Evolutionary conservation across 2,329 filamentous ascomycete species (phyloP), one percentile per base, ranked within the genome.

Genomic region (Paraphoma sp.): DNA sequence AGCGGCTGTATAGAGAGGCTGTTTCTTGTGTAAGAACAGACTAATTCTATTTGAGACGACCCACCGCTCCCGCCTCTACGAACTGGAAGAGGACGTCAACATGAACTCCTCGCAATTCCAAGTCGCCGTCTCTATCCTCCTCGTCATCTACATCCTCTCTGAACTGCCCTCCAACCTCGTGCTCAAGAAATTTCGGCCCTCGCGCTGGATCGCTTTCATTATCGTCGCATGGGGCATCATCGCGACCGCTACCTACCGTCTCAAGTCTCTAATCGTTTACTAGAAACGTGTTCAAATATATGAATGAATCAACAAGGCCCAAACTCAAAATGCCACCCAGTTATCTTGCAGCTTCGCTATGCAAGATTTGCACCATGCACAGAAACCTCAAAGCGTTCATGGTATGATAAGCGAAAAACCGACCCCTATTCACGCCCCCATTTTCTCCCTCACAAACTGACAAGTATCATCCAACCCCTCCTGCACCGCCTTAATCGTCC

Each of bases 21-120:
- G 5, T 2, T 23, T 23, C 2, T 23, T 23, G 23, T 23, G 5
- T 23, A 23, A 5, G 23, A 23, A 23, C 23, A 23, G 23, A 23
- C 23, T 23, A 23, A 5, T 23, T 5, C 23, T 23, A 23, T 23
- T 23, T 23, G 23, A 5, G 5, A 23, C 23, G 23, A 23, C 5
- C 23, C n/a, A n/a, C n/a, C n/a, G n/a, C n/a, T n/a, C n/a, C n/a
- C 71, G 75, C 5, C 80, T 91, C 4, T 89, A 89, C 64, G 82
- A 83, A 1, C 65, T 92, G 47, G 85, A 89, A 72, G 75, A 81
- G 51, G 88, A 90, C 60, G 79, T 91, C 4, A 79, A 82, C 12
- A 76, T 92, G 57, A 72, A 73, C 31, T 82, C 84, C n/a, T 82
- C 84, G 54, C 87, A 92, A 69, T 93, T 89, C 71, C 89, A 93